A percentile compares a stretch with the other conserved stretches of the same genome.
Conservation (phyloP, 495 filamentous ascomycete species). For the Penicillium silybi region DNA sequence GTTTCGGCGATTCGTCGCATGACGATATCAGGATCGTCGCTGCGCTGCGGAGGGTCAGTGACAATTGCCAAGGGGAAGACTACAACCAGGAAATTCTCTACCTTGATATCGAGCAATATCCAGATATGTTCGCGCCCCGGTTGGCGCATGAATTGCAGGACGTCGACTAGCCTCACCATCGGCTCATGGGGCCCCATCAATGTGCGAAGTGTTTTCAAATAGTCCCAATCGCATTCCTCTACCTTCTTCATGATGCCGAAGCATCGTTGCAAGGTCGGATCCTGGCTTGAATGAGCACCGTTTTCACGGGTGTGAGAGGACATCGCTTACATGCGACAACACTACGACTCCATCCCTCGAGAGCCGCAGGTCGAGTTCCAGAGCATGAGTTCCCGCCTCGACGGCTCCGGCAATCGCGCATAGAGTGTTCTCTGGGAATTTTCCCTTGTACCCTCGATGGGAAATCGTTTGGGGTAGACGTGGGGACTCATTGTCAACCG, state of each 20-base stretch:
- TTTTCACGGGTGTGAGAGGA: background rate
- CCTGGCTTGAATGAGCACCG: slow-evolving; percentile 44
- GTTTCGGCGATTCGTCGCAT: slow-evolving; percentile 61
- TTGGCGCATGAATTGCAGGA: slow-evolving; percentile 65
- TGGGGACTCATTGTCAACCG: background rate
- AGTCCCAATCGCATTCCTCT: slow-evolving; percentile 68
- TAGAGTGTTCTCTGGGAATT: slow-evolving; percentile 84
- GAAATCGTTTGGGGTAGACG: slow-evolving; percentile 68
- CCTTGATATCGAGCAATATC: slow-evolving; percentile 87
- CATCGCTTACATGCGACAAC: slow-evolving; percentile 65
- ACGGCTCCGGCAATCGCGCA: slow-evolving; percentile 70
- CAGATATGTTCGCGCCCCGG: slow-evolving; percentile 63
- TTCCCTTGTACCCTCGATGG: slow-evolving; percentile 78
- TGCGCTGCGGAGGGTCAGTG: slow-evolving; percentile 33
- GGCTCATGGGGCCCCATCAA: slow-evolving; percentile 59
- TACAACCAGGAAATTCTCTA: slow-evolving; percentile 21
- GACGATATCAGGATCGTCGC: slow-evolving; percentile 67
- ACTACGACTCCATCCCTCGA: slow-evolving; percentile 81
- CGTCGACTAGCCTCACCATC: slow-evolving; percentile 72
- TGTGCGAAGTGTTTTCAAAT: slow-evolving; percentile 66
- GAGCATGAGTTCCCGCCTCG: slow-evolving; percentile 66
- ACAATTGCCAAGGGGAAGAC: background rate
- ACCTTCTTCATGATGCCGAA: slow-evolving; percentile 69
- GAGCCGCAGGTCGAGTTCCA: slow-evolving; percentile 87
- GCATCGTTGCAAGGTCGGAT: slow-evolving; percentile 70